phyloP scores from a whole-genome alignment of 306 rosid genomes.

The Ormosia emarginata region DNA sequence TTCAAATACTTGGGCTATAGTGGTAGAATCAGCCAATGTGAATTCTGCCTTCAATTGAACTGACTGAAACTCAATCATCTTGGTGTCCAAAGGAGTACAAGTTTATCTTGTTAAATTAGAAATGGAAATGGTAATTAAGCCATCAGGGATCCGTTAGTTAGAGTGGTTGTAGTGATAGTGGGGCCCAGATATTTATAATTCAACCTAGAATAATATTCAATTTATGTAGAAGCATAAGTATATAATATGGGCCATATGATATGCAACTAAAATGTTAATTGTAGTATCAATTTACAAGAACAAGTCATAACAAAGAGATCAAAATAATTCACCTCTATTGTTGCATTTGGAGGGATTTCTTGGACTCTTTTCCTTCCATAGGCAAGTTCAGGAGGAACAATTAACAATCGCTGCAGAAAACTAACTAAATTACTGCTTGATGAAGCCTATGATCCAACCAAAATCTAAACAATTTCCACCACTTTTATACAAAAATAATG shows the following conservation, averaged over 20 bases:
- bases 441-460: conserved; percentile 5
- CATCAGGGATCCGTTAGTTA: not conserved
- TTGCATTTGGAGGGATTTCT: conserved; percentile 97
- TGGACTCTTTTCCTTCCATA: conserved; percentile 86
- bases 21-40: no score
- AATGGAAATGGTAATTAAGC: not conserved
- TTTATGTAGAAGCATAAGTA: not conserved
- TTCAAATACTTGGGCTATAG: no score
- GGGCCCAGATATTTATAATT: not conserved
- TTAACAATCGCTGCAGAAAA: conserved; percentile 63
- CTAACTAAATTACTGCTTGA: conserved; percentile 10
- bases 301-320: conserved; percentile 8
- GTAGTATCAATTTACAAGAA: not conserved
- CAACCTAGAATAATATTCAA: not conserved
- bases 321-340: conserved; percentile 65
- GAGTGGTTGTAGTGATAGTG: not conserved
- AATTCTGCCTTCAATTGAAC: not conserved
- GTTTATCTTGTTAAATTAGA: not conserved
- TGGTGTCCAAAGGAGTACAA: not conserved
- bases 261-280: not conserved
- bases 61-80: not conserved
- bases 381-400: conserved; percentile 93
- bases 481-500: not conserved
- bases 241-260: no score
- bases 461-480: conserved; percentile 2